Evolutionary conservation across 2,329 filamentous ascomycete species (phyloP).

Genomic region (Tympanopsis confertula): DNA sequence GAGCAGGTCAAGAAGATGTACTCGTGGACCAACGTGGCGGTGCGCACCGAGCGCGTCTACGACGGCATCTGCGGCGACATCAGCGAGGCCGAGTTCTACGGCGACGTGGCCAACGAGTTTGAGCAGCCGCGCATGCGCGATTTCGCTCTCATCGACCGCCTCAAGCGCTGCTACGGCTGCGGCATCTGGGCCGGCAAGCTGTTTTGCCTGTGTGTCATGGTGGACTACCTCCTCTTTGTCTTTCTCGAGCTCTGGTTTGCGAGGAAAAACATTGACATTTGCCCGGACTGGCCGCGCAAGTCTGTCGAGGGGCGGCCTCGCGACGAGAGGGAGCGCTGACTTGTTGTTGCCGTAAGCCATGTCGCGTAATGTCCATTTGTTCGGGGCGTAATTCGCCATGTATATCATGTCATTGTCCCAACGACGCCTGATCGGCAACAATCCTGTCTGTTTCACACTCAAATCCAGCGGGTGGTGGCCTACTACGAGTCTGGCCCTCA

Average conservation of each 20-base stretch:
- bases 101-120: constrained; percentile 66
- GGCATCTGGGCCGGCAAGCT: constrained; percentile 97
- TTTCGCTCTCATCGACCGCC: constrained; percentile 82
- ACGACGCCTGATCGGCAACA: too few relatives aligned
- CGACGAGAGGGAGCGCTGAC: too few relatives aligned
- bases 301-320: too few relatives aligned
- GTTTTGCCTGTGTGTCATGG: constrained; percentile 85
- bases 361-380: too few relatives aligned
- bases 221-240: constrained; percentile 85
- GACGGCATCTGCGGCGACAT: constrained; percentile 83
- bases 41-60: constrained; percentile 89
- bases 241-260: constrained; percentile 82
- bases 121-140: constrained; percentile 57
- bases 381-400: too few relatives aligned
- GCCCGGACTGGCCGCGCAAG: constrained; percentile 67
- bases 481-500: too few relatives aligned
- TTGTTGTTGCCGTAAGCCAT: too few relatives aligned
- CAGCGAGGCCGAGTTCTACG: constrained; percentile 78
- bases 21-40: constrained; percentile 91
- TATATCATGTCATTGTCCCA: too few relatives aligned
- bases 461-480: too few relatives aligned
- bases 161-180: constrained; percentile 95
- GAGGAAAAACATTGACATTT: constrained; percentile 74
- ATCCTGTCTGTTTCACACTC: too few relatives aligned
- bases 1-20: constrained; percentile 98